Percentiles rank a stretch among this genome's conserved stretches.
These are phyloP conservation scores for Saccharomycopsis lassenensis DNA, from an alignment of 805 yeast genomes.

Conservation along the genomic window DNA sequence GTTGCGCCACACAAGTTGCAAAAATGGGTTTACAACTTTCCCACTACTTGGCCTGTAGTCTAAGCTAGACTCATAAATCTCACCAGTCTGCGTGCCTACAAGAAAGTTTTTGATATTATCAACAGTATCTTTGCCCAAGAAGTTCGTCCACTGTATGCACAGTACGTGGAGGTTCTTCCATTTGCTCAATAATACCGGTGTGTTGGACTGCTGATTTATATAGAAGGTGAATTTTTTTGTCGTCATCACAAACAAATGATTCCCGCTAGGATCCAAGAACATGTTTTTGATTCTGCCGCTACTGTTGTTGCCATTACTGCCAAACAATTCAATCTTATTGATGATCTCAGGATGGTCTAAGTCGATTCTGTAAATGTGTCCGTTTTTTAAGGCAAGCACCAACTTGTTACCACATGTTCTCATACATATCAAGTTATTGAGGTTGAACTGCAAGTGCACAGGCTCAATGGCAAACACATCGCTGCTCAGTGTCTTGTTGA, in stretches of 20 bases:
- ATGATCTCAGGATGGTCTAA: slow-evolving; percentile 55
- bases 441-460: slow-evolving; percentile 42
- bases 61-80: slow-evolving; percentile 34
- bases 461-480: slow-evolving; percentile 21
- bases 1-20: slow-evolving; percentile 32
- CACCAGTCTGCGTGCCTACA: slow-evolving; percentile 39
- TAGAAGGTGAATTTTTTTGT: slow-evolving; percentile 36
- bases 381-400: slow-evolving; percentile 40
- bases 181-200: slow-evolving; percentile 33
- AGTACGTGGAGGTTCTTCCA: slow-evolving; percentile 36
- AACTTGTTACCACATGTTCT: slow-evolving; percentile 46
- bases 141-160: slow-evolving; percentile 31
- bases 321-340: slow-evolving; percentile 26
- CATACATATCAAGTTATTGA: slow-evolving; percentile 36
- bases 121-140: slow-evolving; percentile 21
- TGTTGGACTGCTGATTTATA: slow-evolving; percentile 30
- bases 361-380: slow-evolving; percentile 52
- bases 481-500: too few species aligned
- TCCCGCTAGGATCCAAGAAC: slow-evolving; percentile 41
- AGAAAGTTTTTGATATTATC: slow-evolving; percentile 36
- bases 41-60: slow-evolving; percentile 36
- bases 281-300: slow-evolving; percentile 25
- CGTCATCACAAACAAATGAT: slow-evolving; percentile 41
- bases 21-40: slow-evolving; percentile 30
- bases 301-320: slow-evolving; percentile 15